Evolutionary conservation across 495 filamentous ascomycete species (phyloP).

Genomic region (Platismatia glauca): DNA sequence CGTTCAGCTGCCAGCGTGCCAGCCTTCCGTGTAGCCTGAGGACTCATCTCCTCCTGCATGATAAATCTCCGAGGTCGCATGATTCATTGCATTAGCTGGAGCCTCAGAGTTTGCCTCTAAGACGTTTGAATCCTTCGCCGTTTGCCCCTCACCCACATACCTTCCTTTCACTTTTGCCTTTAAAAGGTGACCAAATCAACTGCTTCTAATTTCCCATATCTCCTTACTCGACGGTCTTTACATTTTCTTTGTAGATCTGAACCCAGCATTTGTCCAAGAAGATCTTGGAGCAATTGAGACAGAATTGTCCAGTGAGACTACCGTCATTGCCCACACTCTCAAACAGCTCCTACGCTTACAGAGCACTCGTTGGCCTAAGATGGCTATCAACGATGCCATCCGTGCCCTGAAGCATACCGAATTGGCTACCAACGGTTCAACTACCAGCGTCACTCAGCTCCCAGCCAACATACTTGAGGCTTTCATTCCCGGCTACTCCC

Average conservation of each 20-base stretch:
- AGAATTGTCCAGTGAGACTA: background rate
- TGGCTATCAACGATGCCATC: conserved; percentile 19
- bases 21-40: background rate
- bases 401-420: conserved; percentile 13
- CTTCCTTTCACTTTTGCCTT: background rate
- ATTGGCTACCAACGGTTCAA: conserved; percentile 17
- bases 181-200: background rate
- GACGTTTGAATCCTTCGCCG: background rate
- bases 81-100: conserved; percentile 1
- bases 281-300: background rate
- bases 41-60: background rate
- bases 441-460: conserved; percentile 25
- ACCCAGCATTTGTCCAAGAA: background rate
- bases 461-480: conserved; percentile 52
- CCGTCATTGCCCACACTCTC: background rate
- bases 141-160: background rate
- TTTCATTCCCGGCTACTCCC: conserved; percentile 64
- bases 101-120: background rate
- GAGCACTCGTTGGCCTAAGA: background rate
- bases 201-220: background rate
- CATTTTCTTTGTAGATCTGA: background rate
- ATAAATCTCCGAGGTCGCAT: background rate
- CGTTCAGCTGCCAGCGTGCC: background rate
- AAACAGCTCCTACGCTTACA: background rate
- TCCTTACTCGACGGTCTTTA: background rate